phyloP scores from a whole-genome alignment of 164 flowering plant species.

The Piper longum region DNA sequence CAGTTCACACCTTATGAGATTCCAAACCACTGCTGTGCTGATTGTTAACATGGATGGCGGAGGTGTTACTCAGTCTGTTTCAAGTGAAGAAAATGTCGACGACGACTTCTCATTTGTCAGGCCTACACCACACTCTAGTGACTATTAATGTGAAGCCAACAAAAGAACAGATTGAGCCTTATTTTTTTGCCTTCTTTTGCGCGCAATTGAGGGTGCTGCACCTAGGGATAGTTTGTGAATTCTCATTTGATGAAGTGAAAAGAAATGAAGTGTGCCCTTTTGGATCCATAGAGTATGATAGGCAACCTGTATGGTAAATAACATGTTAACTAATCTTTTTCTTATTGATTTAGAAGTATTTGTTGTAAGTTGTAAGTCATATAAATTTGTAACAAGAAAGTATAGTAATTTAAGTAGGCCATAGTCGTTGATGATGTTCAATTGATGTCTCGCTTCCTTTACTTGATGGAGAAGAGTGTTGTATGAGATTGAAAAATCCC shows the following conservation, averaged over 20 bases:
- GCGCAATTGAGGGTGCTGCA: background rate
- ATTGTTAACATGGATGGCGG: background rate
- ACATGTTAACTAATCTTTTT: background rate
- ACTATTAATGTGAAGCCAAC: background rate
- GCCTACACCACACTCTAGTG: background rate
- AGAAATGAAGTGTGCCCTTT: background rate
- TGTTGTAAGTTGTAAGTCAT: no score
- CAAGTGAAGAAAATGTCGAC: background rate
- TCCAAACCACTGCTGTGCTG: constrained; percentile 14
- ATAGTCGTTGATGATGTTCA: no score
- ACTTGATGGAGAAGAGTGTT: no score
- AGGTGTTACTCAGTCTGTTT: background rate
- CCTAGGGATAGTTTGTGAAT: no score
- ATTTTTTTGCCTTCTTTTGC: background rate
- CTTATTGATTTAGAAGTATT: background rate
- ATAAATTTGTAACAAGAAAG: no score
- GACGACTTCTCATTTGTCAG: constrained; percentile 12
- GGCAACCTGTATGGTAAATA: background rate
- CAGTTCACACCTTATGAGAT: constrained; percentile 9
- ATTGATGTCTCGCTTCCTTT: no score
- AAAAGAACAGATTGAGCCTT: no score
- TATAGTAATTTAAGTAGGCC: no score
- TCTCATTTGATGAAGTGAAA: no score
- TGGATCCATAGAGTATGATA: background rate
- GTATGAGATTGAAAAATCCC: no score